phyloP scores from a whole-genome alignment of 352 stramenopile genomes.

The Blastocystis sp. region DNA sequence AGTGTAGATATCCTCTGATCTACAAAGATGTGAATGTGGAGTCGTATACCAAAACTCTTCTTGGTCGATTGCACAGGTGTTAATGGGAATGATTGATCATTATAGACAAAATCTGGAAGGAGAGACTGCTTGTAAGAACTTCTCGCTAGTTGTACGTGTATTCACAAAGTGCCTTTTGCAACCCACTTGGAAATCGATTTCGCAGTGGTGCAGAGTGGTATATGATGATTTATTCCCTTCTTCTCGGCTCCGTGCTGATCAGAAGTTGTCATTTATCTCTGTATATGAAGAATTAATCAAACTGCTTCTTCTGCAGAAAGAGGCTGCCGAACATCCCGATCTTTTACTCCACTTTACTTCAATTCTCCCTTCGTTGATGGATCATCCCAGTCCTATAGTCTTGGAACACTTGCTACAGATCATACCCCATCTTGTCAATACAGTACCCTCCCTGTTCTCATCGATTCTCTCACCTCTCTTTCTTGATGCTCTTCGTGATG shows the following conservation, averaged over 20 bases:
- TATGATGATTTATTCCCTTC: neutral
- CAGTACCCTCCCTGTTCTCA: neutral
- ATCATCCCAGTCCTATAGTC: neutral
- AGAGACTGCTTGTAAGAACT: neutral
- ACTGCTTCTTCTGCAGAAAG: neutral
- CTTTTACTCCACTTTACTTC: neutral
- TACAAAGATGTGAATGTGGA: neutral
- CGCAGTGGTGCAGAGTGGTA: neutral
- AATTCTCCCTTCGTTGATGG: neutral
- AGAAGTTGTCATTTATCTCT: neutral
- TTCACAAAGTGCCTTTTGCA: neutral
- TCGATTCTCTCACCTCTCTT: neutral
- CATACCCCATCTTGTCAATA: neutral
- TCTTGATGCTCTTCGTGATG: neutral
- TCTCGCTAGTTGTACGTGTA: neutral
- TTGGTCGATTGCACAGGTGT: neutral
- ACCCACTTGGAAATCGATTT: neutral
- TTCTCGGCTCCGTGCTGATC: neutral
- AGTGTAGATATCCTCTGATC: neutral
- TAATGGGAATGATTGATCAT: neutral
- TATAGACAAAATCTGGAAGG: neutral
- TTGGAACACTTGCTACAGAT: neutral
- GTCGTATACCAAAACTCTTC: neutral
- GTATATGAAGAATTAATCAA: neutral
- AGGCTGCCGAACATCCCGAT: neutral